Percentiles rank a stretch among this genome's conserved stretches.
phyloP scores from a whole-genome alignment of 2,329 filamentous ascomycete species.

The Bipolaris gigantea region DNA sequence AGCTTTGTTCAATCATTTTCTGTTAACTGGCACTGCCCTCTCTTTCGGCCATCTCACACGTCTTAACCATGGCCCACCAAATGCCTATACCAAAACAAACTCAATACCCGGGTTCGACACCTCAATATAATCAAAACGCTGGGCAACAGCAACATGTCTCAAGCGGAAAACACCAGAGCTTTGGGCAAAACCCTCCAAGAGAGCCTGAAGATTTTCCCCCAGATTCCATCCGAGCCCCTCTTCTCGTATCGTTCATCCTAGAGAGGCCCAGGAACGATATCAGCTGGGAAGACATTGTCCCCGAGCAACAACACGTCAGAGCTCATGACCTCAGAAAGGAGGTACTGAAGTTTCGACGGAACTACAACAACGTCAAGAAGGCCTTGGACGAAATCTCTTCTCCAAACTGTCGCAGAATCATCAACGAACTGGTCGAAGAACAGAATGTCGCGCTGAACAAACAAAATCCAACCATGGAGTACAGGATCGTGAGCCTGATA shows the following conservation, averaged over 20 bases:
- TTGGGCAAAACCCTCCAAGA: constrained; percentile 13
- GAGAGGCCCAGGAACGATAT: constrained; percentile 25
- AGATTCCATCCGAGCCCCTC: constrained; percentile 22
- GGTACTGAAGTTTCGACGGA: constrained; percentile 27
- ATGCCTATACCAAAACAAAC: constrained; percentile 18
- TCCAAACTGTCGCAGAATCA: constrained; percentile 24
- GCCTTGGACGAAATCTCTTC: constrained; percentile 31
- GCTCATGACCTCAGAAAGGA: constrained; percentile 26
- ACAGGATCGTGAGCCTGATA: constrained; percentile 33
- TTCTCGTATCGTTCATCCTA: constrained; percentile 31
- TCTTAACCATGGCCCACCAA: constrained; percentile 13
- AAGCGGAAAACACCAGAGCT: constrained; percentile 14
- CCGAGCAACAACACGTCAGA: constrained; percentile 26
- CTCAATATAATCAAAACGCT: constrained; percentile 20
- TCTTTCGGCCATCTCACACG: neutral
- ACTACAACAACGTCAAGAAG: constrained; percentile 22
- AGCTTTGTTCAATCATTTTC: neutral
- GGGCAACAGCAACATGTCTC: constrained; percentile 23
- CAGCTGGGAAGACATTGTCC: constrained; percentile 32
- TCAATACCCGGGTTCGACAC: constrained; percentile 9
- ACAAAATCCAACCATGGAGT: constrained; percentile 29
- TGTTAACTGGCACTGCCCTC: neutral
- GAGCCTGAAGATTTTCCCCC: constrained; percentile 3
- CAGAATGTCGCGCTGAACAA: constrained; percentile 29
- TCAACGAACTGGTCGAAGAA: constrained; percentile 34